phyloP scores from a whole-genome alignment of 768 basidiomycete genomes.

The Cyathus striatus region DNA sequence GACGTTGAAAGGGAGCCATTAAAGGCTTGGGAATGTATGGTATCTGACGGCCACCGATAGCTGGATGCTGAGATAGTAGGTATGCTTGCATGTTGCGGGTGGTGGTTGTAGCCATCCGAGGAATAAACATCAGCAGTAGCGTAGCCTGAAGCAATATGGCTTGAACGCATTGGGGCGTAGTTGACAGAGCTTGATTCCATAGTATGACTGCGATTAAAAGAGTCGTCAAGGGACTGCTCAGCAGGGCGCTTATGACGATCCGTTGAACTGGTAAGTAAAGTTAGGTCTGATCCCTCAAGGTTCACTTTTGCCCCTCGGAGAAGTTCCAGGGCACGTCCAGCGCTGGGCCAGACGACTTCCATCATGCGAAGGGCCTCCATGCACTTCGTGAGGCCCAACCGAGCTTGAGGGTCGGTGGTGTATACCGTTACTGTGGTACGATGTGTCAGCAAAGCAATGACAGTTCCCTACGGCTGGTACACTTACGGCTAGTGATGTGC shows the following conservation, averaged over 20 bases:
- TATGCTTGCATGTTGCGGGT: constrained; percentile 9
- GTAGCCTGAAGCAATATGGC: not conserved
- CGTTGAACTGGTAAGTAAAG: constrained; percentile 12
- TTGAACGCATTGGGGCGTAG: not conserved
- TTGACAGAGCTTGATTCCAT: not conserved
- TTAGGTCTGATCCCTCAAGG: constrained; percentile 15
- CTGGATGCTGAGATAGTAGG: constrained; percentile 7
- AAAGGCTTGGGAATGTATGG: constrained; percentile 24
- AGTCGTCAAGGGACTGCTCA: constrained; percentile 41
- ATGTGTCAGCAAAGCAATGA: not conserved
- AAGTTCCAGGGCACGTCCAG: constrained; percentile 68
- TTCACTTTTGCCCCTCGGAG: constrained; percentile 57
- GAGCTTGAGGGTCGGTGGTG: constrained; percentile 66
- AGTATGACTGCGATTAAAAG: constrained; percentile 9
- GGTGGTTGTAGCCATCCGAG: constrained; percentile 4
- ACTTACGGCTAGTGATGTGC: constrained; percentile 71
- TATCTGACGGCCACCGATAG: constrained; percentile 14
- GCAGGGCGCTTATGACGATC: constrained; percentile 58
- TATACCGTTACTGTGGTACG: constrained; percentile 49
- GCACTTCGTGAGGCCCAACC: constrained; percentile 56
- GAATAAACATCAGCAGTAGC: not conserved
- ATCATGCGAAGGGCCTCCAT: constrained; percentile 63
- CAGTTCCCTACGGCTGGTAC: not conserved
- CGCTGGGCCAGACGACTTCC: constrained; percentile 72
- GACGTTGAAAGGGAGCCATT: constrained; percentile 59